Percentiles rank a stretch among this genome's conserved stretches.
Evolutionary conservation across 176 grass and related monocot genomes (phyloP).

Genomic region (Bothriochloa decipiens): DNA sequence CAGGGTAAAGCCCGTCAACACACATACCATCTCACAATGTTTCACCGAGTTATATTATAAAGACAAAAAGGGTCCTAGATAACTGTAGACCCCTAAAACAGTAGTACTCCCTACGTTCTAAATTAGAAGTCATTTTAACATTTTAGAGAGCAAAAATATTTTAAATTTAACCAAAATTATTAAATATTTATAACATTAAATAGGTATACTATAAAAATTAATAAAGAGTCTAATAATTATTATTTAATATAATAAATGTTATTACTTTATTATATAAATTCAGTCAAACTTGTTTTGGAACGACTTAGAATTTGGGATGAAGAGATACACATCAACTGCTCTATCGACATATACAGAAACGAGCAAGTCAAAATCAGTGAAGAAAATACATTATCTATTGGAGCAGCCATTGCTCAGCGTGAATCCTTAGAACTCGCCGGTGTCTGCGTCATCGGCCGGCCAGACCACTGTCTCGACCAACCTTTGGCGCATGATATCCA

Average conservation of each 20-base stretch:
- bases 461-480: slow-evolving; percentile 85
- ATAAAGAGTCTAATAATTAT: no score
- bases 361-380: slow-evolving; percentile 8
- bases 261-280: no score
- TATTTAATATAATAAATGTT: no score
- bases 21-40: not conserved
- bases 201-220: no score
- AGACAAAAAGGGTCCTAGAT: not conserved
- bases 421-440: slow-evolving; percentile 51
- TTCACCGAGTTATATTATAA: not conserved
- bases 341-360: slow-evolving; percentile 36
- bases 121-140: no score
- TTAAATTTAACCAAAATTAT: no score
- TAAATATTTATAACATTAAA: no score
- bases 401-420: not conserved
- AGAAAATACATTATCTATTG: slow-evolving; percentile 15
- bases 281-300: no score
- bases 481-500: slow-evolving; percentile 83
- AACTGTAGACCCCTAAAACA: not conserved
- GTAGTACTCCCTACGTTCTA: no score
- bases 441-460: slow-evolving; percentile 67
- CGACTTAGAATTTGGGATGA: no score
- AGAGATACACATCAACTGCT: not conserved
- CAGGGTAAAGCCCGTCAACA: not conserved
- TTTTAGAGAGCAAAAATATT: no score